Evolutionary conservation across 2,329 filamentous ascomycete genomes (phyloP), one percentile per base, ranked within the genome.

Genomic region (Xylariales sp.): DNA sequence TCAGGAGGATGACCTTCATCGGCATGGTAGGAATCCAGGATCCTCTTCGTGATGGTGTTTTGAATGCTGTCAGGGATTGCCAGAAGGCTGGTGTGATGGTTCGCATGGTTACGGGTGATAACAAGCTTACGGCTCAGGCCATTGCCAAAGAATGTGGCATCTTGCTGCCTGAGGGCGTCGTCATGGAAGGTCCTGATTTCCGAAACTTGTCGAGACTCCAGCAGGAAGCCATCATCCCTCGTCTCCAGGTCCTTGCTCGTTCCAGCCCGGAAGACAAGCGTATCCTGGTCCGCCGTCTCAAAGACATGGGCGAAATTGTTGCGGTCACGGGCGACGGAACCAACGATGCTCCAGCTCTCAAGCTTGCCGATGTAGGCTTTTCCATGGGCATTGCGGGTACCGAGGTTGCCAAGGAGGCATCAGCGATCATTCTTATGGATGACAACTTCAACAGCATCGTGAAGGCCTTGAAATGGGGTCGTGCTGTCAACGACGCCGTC

Each of bases 401-500:
- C 0, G 86, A 90, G 60, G 86, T 91, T 28, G 86, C 86, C 33
- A 90, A 90, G 63, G 86, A 91, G 62, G 86, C 86, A 1, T 90
- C 86, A 6, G 84, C 85, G 27, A 91, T 91, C 46, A 88, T 91
- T 52, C 71, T 91, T 11, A 89, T 90, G 86, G 86, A 90, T 57
- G 86, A 91, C 63, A 90, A 90, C 65, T 91, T 91, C 63, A 76
- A 81, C 20, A 89, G 85, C n/a, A 91, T 90, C 46, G 83, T 91
- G 49, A 88, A 88, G 63, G 86, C 86, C 11, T 71, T 90, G 51
- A 83, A 85, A 52, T 91, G 86, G 86, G 86, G 86, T 38, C 77
- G 84, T 19, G 81, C 84, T 24, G 84, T 88, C 52, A 87, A 87
- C 55, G 84, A 88, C 55, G 81, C 84, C 2, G 84, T 87, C 53